These are phyloP conservation scores for Stagonosporopsis cucurbitacearum DNA, from an alignment of 2,329 filamentous ascomycete genomes.

Conservation along the genomic window DNA sequence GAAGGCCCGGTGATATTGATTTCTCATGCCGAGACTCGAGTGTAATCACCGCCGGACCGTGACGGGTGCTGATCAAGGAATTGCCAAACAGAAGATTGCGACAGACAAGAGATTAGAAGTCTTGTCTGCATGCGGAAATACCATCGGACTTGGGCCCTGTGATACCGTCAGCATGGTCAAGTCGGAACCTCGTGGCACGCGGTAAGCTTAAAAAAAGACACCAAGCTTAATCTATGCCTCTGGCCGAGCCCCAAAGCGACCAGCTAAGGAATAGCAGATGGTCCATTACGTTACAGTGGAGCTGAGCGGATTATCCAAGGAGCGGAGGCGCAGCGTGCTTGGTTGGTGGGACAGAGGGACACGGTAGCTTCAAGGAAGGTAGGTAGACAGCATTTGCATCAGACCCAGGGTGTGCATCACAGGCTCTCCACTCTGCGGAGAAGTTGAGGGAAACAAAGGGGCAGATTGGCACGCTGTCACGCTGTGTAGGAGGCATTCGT, in stretches of 20 bases:
- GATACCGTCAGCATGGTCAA: slow-evolving; percentile 25
- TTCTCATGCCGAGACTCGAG: slow-evolving; percentile 6
- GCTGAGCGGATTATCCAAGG: slow-evolving; percentile 39
- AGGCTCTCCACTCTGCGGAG: slow-evolving; percentile 10
- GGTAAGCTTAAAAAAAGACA: slow-evolving; percentile 46
- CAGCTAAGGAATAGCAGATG: slow-evolving; percentile 28
- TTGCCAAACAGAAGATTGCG: neutral
- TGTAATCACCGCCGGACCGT: slow-evolving; percentile 10
- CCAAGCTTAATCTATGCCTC: slow-evolving; percentile 38
- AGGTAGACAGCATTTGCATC: no score
- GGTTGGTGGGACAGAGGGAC: slow-evolving; percentile 20
- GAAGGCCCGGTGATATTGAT: slow-evolving; percentile 8
- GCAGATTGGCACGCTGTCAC: neutral
- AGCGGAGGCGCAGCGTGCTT: slow-evolving; percentile 23
- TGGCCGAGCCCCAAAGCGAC: slow-evolving; percentile 32
- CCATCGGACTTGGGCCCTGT: slow-evolving; percentile 3
- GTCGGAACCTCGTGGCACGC: slow-evolving; percentile 35
- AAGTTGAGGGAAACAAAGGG: neutral
- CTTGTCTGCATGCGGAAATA: slow-evolving; percentile 1
- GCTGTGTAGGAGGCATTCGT: slow-evolving; percentile 7
- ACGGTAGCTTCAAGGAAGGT: slow-evolving; percentile 27
- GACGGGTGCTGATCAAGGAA: slow-evolving; percentile 1
- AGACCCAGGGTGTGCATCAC: slow-evolving; percentile 5
- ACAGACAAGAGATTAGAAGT: slow-evolving; percentile 4
- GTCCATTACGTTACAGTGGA: slow-evolving; percentile 43